Evolutionary conservation across 805 yeast species (phyloP), one percentile per base, ranked within the genome.

Genomic region (Schwanniomyces sp.): DNA sequence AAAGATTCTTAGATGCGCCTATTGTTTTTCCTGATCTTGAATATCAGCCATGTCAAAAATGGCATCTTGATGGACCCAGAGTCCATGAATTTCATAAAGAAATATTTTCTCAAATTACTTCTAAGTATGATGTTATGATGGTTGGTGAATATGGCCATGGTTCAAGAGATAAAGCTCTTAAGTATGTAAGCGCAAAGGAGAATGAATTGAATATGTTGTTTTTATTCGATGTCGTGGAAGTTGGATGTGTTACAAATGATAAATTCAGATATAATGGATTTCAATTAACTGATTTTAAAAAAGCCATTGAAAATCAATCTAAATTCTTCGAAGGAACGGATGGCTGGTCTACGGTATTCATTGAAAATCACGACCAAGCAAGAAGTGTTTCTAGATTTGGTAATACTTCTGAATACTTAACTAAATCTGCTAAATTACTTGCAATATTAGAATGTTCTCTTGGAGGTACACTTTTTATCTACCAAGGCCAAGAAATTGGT

Each of bases 401-500:
- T 42, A 69, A 70, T 59, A 75, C 69, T 44, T 63, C 71, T 5
- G 58, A 64, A 41, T 64, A 51, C 53, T 59, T 74, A 40, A 65
- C 56, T 45, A 57, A 62, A 44, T 70, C 79, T 25, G 80, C 80
- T 27, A 81, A 81, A 62, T 61, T 79, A 57, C 57, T 81, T 51
- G 70, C 81, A 14, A 50, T 75, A 40, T 59, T 81, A 57, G 72
- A 75, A 50, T 46, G 70, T 10, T 56, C 81, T 10, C 67, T 79
- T 52, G 74, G 80, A 24, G 85, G 86, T 41, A 79, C 85, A 12
- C 60, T 79, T 45, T 81, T 70, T 62, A 63, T 81, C 34, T 81
- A 80, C 63, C 85, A 81, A 61, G 86, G 85, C 43, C 86, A 81
- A 59, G 86, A 81, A 55, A 65, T 81, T 50, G 85, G 82, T 30